These are phyloP conservation scores for Mortierella sp. DNA, from an alignment of 371 early-diverging fungal genomes.

Conservation along the genomic window DNA sequence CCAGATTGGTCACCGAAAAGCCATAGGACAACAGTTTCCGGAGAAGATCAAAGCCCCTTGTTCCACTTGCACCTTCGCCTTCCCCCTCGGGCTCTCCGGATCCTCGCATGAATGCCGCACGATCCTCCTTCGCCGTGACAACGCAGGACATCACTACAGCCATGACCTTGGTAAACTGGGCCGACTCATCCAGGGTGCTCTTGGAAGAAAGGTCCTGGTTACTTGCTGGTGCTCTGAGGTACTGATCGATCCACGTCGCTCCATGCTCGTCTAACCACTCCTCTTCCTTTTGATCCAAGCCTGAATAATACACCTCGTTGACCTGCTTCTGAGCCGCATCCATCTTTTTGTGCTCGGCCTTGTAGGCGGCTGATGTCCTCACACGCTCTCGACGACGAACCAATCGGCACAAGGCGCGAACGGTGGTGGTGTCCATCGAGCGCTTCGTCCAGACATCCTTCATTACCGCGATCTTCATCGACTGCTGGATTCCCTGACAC, in stretches of 20 bases:
- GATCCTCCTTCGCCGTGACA: conserved; percentile 33
- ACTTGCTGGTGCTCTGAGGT: conserved; percentile 13
- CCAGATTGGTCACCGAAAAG: conserved; percentile 41
- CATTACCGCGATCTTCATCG: conserved; percentile 26
- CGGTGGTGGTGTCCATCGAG: conserved; percentile 38
- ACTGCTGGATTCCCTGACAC: conserved; percentile 52
- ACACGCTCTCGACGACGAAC: conserved; percentile 47
- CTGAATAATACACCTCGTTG: conserved; percentile 42
- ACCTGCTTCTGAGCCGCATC: conserved; percentile 43
- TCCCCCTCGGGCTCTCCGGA: neutral
- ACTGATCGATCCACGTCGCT: conserved; percentile 34
- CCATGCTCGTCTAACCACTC: conserved; percentile 55
- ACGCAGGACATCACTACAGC: conserved; percentile 44
- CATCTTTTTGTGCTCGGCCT: conserved; percentile 40
- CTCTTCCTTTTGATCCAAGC: conserved; percentile 45
- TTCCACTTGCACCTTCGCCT: neutral
- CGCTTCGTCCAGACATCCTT: conserved; percentile 49
- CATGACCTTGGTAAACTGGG: conserved; percentile 36
- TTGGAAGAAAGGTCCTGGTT: conserved; percentile 6
- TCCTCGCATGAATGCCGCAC: conserved; percentile 28
- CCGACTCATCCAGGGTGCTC: conserved; percentile 18
- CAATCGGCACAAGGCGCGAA: conserved; percentile 40
- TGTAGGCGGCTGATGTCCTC: conserved; percentile 22
- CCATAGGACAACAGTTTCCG: conserved; percentile 35
- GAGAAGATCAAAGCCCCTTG: conserved; percentile 28